A percentile compares a stretch with the other conserved stretches of the same genome.
phyloP scores from a whole-genome alignment of 1,139 yeast species.

The Debaryomycetaceae sp. region DNA sequence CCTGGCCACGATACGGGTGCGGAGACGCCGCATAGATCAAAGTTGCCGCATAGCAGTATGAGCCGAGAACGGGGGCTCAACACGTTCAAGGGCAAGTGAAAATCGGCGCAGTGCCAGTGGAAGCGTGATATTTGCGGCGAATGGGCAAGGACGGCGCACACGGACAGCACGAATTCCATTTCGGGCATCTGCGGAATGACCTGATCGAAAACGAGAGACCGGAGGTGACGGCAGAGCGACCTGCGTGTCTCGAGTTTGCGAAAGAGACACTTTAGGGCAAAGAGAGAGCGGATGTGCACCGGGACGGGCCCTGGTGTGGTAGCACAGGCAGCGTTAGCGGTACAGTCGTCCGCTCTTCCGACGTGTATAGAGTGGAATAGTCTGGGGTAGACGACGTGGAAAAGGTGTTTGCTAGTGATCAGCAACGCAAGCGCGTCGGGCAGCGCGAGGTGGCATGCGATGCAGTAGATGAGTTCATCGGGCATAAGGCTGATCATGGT shows the following conservation, averaged over 20 bases:
- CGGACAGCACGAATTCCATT: slow-evolving; percentile 3
- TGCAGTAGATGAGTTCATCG: slow-evolving; percentile 4
- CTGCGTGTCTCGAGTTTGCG: slow-evolving; percentile 3
- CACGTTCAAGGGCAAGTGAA: slow-evolving; percentile 4
- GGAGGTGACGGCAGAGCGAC: slow-evolving; percentile 2
- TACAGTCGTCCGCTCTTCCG: slow-evolving; percentile 5
- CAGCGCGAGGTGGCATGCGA: slow-evolving; percentile 6
- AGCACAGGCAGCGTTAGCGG: not conserved
- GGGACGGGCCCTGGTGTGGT: not conserved
- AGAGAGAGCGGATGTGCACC: slow-evolving; percentile 1
- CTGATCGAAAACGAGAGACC: slow-evolving; percentile 4
- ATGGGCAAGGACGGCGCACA: slow-evolving; percentile 3
- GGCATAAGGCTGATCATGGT: slow-evolving; percentile 6
- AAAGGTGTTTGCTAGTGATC: slow-evolving; percentile 4
- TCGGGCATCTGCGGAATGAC: slow-evolving; percentile 7
- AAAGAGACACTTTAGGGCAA: slow-evolving; percentile 8
- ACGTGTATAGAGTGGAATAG: slow-evolving; percentile 5
- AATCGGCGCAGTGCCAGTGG: slow-evolving; percentile 6
- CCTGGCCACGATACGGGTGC: not conserved
- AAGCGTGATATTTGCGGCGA: slow-evolving; percentile 6
- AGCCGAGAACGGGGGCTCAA: slow-evolving; percentile 1
- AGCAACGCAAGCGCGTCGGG: slow-evolving; percentile 6
- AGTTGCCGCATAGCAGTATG: slow-evolving; percentile 1
- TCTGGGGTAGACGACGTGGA: slow-evolving; percentile 4
- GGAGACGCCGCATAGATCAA: slow-evolving; percentile 1